Conservation (phyloP, 2,329 filamentous ascomycete species). For the Colletotrichum zoysiae region DNA sequence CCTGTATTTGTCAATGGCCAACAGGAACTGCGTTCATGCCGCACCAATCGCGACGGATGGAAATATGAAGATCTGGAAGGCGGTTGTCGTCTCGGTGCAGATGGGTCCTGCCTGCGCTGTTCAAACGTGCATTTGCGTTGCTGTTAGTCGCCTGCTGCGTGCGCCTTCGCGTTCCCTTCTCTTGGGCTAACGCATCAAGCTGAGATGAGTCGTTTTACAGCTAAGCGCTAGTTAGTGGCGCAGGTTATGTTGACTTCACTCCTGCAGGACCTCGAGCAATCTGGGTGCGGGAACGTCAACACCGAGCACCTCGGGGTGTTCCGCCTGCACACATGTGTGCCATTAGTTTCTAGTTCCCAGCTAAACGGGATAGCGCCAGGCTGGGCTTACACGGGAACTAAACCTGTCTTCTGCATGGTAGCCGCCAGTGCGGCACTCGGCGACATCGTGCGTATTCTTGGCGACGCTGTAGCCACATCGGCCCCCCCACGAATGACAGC, state of each 20-base stretch:
- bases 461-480: not conserved
- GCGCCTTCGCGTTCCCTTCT: not conserved
- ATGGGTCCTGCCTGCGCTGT: not conserved
- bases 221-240: conserved; percentile 16
- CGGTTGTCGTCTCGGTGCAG: not conserved
- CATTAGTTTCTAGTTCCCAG: not conserved
- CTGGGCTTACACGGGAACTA: conserved; percentile 3
- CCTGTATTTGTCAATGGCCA: conserved; percentile 1
- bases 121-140: not conserved
- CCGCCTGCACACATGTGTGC: conserved; percentile 19
- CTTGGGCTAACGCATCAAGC: not conserved
- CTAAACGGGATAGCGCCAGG: not conserved
- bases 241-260: conserved; percentile 12
- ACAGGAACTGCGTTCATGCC: not conserved
- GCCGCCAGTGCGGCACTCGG: conserved; percentile 20
- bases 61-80: not conserved
- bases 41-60: conserved; percentile 4
- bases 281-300: conserved; percentile 21
- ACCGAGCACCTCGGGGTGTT: conserved; percentile 27
- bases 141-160: not conserved
- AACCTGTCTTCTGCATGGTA: not conserved
- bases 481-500: not conserved
- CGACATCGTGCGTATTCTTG: conserved; percentile 19
- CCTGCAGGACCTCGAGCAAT: conserved; percentile 18
- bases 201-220: not conserved